Evolutionary conservation across 73 alveolate genomes (phyloP).

Genomic region (Effrenium voratum): DNA sequence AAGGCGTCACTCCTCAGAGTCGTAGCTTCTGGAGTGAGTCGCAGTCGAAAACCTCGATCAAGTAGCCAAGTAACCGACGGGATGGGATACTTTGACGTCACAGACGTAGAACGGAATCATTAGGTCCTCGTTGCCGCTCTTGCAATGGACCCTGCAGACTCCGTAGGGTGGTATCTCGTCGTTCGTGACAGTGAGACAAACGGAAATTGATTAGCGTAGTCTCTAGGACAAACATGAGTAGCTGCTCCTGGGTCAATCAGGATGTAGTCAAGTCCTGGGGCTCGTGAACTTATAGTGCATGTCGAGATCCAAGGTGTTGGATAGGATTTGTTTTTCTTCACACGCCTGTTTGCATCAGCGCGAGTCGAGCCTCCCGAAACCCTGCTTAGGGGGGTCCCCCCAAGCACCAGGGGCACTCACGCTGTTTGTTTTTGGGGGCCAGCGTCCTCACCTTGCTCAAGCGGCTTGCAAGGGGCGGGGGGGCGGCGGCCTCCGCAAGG

Average conservation of each 20-base stretch:
- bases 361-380: no score
- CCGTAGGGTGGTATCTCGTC: neutral
- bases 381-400: no score
- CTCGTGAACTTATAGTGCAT: no score
- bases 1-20: neutral
- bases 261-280: neutral
- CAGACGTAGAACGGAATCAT: neutral
- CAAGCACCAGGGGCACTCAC: no score
- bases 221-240: neutral
- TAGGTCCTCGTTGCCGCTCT: neutral
- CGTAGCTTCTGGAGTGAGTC: no score
- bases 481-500: no score
- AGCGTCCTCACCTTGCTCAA: no score
- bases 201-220: neutral
- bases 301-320: no score
- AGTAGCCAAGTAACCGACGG: neutral
- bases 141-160: neutral
- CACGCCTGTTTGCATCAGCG: no score
- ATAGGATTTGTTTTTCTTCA: no score
- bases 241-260: conserved; percentile 1
- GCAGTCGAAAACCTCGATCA: neutral
- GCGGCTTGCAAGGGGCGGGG: no score
- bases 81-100: neutral
- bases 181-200: neutral
- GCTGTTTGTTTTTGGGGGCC: no score